Evolutionary conservation across 352 stramenopile species (phyloP), one percentile per base, ranked within the genome.

Genomic region (Phytophthora cryptogea): DNA sequence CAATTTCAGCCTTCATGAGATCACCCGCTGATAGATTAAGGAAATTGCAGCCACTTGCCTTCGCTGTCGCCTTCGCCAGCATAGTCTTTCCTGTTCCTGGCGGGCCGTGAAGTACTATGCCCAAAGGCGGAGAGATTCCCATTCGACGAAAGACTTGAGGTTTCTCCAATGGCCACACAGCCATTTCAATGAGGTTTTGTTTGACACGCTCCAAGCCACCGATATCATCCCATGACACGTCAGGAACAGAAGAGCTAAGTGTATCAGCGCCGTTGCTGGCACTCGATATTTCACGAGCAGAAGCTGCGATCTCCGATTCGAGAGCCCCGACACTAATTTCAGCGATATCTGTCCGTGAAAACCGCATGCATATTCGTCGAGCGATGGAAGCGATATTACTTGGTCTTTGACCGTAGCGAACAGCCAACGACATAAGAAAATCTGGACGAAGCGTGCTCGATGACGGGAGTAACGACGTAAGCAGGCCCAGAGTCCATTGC

Each of bases 11-110:
- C 28, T 84, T 86, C 73, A 95, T 88, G 5, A 95, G 37, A 30
- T 94, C 85, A 50, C 82, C 94, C 3, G 85, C 83, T 23, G 74
- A 73, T 13, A 95, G 43, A 23, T 86, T 92, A 16, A 95, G 60
- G 45, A 95, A 94, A 46, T 94, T 92, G 61, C 86, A 95, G n/a
- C 80, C 70, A 28, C 83, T 93, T 7, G 83, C 86, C 5, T 72
- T 83, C 0, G 86, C 83, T 8, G 85, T 75, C 0, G 86, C 86
- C 66, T 95, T 95, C 14, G 86, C 86, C 0, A 95, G 66, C 82
- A 95, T 88, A 1, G 86, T 95, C 67, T 95, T 95, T 42, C 86
- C 86, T 17, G 86, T 95, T 14, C 86, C 86, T 23, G 86, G 86
- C 7, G 86, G 86, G 1, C 86, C 86, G 48, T 94, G 73, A 2